A percentile compares a stretch with the other conserved stretches of the same genome.
phyloP scores from a whole-genome alignment of 2,329 filamentous ascomycete species.

The Coniochaeta sp. region DNA sequence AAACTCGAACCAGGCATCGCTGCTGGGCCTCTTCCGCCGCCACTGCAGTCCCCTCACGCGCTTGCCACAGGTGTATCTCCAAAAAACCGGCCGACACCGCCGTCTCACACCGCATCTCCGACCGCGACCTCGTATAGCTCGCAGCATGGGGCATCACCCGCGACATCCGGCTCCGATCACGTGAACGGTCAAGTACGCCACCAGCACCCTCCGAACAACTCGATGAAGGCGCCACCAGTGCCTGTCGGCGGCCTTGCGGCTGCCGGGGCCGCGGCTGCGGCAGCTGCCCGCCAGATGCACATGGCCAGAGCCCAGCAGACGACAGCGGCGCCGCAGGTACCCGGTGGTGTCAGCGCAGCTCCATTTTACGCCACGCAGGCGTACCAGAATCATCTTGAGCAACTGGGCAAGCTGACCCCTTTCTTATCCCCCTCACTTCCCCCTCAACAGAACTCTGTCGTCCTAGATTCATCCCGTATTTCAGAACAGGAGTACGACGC shows the following conservation, averaged over 20 bases:
- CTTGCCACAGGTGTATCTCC: slow-evolving; percentile 56
- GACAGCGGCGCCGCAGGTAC: neutral
- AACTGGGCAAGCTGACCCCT: slow-evolving; percentile 77
- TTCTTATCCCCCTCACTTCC: slow-evolving; percentile 32
- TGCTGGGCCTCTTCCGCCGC: slow-evolving; percentile 33
- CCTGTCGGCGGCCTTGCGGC: slow-evolving; percentile 14
- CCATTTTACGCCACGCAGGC: slow-evolving; percentile 72
- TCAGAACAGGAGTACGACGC: slow-evolving; percentile 97
- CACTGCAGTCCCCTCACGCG: slow-evolving; percentile 26
- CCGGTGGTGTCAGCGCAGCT: slow-evolving; percentile 30
- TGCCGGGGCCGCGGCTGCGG: slow-evolving; percentile 8
- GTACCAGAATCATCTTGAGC: slow-evolving; percentile 91
- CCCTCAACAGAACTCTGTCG: slow-evolving; percentile 52
- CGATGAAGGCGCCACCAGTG: slow-evolving; percentile 31
- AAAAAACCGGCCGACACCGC: slow-evolving; percentile 73
- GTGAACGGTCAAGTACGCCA: slow-evolving; percentile 15
- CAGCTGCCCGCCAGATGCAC: slow-evolving; percentile 27
- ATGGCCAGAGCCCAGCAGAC: slow-evolving; percentile 18
- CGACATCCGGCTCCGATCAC: slow-evolving; percentile 26
- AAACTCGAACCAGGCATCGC: slow-evolving; percentile 55
- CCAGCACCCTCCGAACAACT: slow-evolving; percentile 4
- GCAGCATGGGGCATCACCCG: slow-evolving; percentile 34
- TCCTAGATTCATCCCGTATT: slow-evolving; percentile 60
- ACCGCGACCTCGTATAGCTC: slow-evolving; percentile 41
- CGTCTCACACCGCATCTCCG: slow-evolving; percentile 63